These are phyloP conservation scores for Mycena vitilis DNA, from an alignment of 768 basidiomycete genomes.

Conservation along the genomic window DNA sequence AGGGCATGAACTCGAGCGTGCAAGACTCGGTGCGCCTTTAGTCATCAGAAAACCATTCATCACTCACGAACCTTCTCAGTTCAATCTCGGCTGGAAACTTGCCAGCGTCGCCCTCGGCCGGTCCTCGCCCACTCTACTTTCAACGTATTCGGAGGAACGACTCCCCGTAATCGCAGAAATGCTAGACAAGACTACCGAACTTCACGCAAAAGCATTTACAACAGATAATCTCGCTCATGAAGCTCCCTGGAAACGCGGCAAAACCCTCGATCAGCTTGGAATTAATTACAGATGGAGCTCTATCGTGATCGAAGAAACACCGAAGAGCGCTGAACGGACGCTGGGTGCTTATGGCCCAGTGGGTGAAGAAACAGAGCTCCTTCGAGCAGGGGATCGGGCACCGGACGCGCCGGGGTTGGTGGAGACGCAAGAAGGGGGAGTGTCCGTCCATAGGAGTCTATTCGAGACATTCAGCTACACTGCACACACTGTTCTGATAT, in stretches of 20 bases:
- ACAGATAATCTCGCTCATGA: neutral
- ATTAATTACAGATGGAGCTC: conserved; percentile 7
- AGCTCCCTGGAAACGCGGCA: neutral
- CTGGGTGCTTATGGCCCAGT: neutral
- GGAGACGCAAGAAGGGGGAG: neutral
- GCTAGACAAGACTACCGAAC: neutral
- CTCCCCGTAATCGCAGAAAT: conserved; percentile 3
- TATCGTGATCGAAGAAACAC: neutral
- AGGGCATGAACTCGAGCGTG: neutral
- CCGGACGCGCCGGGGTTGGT: neutral
- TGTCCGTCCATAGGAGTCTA: neutral
- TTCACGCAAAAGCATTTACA: neutral
- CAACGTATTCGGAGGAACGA: neutral
- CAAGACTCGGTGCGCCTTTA: neutral
- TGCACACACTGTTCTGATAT: neutral
- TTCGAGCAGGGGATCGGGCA: neutral
- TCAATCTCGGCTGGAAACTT: conserved; percentile 1
- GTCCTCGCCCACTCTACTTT: neutral
- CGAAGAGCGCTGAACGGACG: neutral
- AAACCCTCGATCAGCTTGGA: neutral
- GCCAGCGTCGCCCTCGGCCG: neutral
- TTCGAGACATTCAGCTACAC: neutral
- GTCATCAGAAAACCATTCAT: neutral
- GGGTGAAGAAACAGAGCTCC: neutral
- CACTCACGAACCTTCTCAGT: neutral